Evolutionary conservation across 2,329 filamentous ascomycete species (phyloP), one percentile per base, ranked within the genome.

Genomic region (Mariannaea elegans): DNA sequence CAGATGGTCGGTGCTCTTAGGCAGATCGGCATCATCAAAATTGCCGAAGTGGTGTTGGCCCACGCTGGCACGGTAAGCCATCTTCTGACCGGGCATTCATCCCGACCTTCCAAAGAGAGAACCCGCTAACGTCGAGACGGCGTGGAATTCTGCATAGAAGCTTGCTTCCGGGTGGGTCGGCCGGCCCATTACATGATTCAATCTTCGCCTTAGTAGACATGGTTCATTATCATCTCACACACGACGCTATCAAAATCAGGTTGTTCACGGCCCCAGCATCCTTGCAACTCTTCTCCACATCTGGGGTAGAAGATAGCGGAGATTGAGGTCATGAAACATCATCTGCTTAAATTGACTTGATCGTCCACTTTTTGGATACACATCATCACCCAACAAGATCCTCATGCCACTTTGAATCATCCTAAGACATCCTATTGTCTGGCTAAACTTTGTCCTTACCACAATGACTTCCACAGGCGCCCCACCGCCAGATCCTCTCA

Each of bases 391-490:
- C 18, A 13, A 9, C 36, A n/a, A 14, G 21, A n/a, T 9, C 18
- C 19, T 34, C 6, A 5, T 16, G 24, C 39, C 19, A 7, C 29
- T 16, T 36, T 4, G 6, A 36, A 23, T 13, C 29, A 36, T 24
- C 9, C 14, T 13, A 44, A 2, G 9, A 12, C n/a, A 12, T 9
- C 10, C 21, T 42, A 39, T 12, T 16, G 16, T 14, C 21, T 14
- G 10, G n/a, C 7, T 24, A 10, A 14, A 19, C 21, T n/a, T 31
- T 14, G 14, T 10, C 36, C 16, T 49, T 24, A 16, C 46, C 52
- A 59, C 19, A n/a, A 68, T 69, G 66, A 27, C 56, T 13, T 59
- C 63, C 6, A 69, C 49, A 2, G 50, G 12, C 18, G 4, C 38
- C 18, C 36, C 36, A 7, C 36, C 36, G 16, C 16, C 38, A 19